Percentiles rank a stretch among this genome's conserved stretches.
These are phyloP conservation scores for Monsonia emarginata DNA, from an alignment of 441 rosid genomes.

Conservation along the genomic window DNA sequence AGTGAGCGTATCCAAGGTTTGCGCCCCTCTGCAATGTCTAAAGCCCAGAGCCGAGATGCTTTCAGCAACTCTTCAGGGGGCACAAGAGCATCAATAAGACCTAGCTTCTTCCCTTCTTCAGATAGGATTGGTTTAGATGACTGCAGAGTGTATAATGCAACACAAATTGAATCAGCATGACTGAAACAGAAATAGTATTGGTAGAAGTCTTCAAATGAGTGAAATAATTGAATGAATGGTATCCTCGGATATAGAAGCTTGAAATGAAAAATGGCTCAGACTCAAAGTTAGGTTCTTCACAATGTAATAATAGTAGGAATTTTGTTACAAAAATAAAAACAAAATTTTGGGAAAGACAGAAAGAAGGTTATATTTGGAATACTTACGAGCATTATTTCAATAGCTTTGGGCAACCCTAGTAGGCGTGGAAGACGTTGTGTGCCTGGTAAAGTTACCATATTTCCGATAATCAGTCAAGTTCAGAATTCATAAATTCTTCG, in stretches of 20 bases:
- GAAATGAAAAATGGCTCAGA: background rate
- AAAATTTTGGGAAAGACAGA: background rate
- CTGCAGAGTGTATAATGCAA: constrained; percentile 27
- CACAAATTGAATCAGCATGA: constrained; percentile 6
- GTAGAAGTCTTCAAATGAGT: background rate
- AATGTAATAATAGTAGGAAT: background rate
- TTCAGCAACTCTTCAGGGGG: constrained; percentile 64
- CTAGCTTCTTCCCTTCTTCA: constrained; percentile 81
- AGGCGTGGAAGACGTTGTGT: constrained; percentile 97
- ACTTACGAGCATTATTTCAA: constrained; percentile 77
- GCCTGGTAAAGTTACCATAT: constrained; percentile 36
- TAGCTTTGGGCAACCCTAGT: constrained; percentile 70
- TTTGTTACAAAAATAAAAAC: background rate
- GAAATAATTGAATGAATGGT: background rate
- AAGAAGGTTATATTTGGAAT: background rate
- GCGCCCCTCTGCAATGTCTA: constrained; percentile 19
- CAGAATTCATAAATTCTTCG: constrained; percentile 5
- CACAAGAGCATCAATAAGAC: constrained; percentile 71
- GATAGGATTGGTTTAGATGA: constrained; percentile 66
- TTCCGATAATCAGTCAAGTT: constrained; percentile 10
- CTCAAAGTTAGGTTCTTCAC: background rate
- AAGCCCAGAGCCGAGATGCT: constrained; percentile 44
- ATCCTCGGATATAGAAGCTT: background rate
- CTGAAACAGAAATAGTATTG: background rate
- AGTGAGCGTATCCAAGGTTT: constrained; percentile 27